phyloP scores from a whole-genome alignment of 352 stramenopile species.

The Pythium volutum region DNA sequence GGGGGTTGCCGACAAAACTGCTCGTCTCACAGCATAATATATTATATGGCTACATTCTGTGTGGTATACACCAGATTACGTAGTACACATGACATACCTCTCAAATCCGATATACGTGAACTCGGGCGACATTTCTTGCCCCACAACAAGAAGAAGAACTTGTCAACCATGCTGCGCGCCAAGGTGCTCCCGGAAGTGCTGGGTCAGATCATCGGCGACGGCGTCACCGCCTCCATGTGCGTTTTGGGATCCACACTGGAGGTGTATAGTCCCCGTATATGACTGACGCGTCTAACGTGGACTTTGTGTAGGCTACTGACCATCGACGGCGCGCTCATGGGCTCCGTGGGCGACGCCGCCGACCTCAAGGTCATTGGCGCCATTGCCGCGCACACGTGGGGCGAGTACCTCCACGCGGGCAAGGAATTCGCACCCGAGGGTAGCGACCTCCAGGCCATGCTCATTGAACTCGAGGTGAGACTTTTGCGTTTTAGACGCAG shows the following conservation, averaged over 20 bases:
- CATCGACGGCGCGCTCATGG: conserved; percentile 80
- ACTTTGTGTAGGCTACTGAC: conserved; percentile 68
- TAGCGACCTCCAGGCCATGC: conserved; percentile 51
- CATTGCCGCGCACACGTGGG: conserved; percentile 83
- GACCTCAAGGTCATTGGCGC: conserved; percentile 86
- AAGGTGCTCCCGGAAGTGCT: conserved; percentile 80
- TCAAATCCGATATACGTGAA: neutral
- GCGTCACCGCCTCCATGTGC: conserved; percentile 70
- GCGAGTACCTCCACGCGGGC: conserved; percentile 71
- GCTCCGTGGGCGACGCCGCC: conserved; percentile 59
- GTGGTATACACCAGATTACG: neutral
- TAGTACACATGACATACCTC: neutral
- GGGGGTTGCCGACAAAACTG: no score
- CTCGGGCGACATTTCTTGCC: neutral
- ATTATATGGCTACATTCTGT: neutral
- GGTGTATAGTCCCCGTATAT: neutral
- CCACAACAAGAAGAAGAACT: neutral
- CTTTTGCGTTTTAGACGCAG: neutral
- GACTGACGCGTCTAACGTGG: neutral
- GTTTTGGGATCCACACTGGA: conserved; percentile 14
- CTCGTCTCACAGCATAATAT: no score
- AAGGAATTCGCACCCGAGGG: conserved; percentile 61
- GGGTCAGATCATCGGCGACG: conserved; percentile 72
- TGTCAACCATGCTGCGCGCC: conserved; percentile 51
- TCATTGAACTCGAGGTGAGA: conserved; percentile 70